Conservation (phyloP, 345 rosid genomes). For the Ailanthus altissimus region DNA sequence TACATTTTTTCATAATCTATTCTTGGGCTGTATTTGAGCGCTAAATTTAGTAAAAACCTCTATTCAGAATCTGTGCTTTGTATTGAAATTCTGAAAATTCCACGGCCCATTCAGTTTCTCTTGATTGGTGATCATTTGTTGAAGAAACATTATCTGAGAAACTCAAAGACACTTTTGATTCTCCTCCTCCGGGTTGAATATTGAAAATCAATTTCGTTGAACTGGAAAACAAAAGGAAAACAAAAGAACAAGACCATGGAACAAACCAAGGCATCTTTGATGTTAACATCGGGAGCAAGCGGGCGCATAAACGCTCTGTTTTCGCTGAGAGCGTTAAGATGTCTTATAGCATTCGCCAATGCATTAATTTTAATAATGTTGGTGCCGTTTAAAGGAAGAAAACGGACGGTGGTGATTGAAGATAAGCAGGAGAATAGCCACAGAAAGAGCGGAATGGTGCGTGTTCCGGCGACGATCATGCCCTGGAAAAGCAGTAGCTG, state of each 20-base stretch:
- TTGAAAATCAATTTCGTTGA: no score
- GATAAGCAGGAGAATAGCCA: constrained; percentile 35
- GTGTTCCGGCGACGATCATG: constrained; percentile 49
- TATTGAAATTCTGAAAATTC: not conserved
- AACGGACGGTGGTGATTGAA: constrained; percentile 36
- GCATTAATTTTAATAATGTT: constrained; percentile 55
- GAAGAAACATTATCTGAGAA: not conserved
- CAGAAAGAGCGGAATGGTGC: constrained; percentile 34
- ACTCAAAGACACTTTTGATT: no score
- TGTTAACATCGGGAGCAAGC: constrained; percentile 86
- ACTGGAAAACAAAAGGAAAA: no score
- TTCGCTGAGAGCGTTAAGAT: constrained; percentile 49
- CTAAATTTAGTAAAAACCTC: constrained; percentile 13
- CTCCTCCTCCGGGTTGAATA: no score
- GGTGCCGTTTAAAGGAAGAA: constrained; percentile 54
- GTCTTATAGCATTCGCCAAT: constrained; percentile 39
- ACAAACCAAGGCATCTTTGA: constrained; percentile 37
- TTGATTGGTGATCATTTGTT: not conserved
- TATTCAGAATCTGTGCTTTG: not conserved
- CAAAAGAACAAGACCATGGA: constrained; percentile 38
- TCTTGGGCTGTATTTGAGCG: not conserved
- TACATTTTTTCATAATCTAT: no score
- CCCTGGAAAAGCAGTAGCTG: constrained; percentile 56
- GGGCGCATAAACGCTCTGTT: constrained; percentile 71
- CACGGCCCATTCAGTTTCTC: not conserved